phyloP scores from a whole-genome alignment of 2,329 filamentous ascomycete genomes.

The Diaporthe vaccinii region DNA sequence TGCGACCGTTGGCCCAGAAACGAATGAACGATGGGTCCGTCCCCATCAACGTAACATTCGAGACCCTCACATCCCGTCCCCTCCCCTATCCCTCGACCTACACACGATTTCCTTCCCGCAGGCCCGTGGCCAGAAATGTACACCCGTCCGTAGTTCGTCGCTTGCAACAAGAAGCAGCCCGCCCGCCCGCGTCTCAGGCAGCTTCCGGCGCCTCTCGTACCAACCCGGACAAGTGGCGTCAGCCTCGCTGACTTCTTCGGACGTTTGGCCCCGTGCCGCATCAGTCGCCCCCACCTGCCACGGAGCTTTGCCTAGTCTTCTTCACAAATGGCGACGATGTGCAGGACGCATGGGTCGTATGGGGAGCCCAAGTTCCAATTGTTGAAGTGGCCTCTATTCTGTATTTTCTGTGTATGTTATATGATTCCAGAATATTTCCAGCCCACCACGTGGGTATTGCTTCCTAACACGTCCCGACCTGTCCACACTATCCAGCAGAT shows the following conservation, averaged over 20 bases:
- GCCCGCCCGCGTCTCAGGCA: not conserved
- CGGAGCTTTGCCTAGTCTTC: not conserved
- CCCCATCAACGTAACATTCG: not conserved
- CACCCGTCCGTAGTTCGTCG: not conserved
- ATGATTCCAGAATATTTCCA: constrained; percentile 22
- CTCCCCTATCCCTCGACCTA: not conserved
- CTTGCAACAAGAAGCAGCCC: not conserved
- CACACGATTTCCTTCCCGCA: too few relatives aligned
- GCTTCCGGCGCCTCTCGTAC: not conserved
- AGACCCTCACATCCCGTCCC: too few relatives aligned
- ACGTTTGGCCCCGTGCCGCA: not conserved
- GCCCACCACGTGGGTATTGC: constrained; percentile 14
- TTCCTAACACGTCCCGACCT: constrained; percentile 7
- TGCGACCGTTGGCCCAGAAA: too few relatives aligned
- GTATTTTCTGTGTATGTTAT: constrained; percentile 25
- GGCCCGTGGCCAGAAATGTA: not conserved
- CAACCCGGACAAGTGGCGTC: not conserved
- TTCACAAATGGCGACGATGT: not conserved
- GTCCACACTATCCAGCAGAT: constrained; percentile 7
- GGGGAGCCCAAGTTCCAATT: not conserved
- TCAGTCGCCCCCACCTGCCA: not conserved
- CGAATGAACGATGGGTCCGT: too few relatives aligned
- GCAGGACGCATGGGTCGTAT: not conserved
- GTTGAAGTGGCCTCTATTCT: constrained; percentile 11
- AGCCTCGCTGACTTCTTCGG: not conserved